Percentiles rank a stretch among this genome's conserved stretches.
These are phyloP conservation scores for Alternaria postmessia DNA, from an alignment of 2,329 filamentous ascomycete species.

Conservation along the genomic window DNA sequence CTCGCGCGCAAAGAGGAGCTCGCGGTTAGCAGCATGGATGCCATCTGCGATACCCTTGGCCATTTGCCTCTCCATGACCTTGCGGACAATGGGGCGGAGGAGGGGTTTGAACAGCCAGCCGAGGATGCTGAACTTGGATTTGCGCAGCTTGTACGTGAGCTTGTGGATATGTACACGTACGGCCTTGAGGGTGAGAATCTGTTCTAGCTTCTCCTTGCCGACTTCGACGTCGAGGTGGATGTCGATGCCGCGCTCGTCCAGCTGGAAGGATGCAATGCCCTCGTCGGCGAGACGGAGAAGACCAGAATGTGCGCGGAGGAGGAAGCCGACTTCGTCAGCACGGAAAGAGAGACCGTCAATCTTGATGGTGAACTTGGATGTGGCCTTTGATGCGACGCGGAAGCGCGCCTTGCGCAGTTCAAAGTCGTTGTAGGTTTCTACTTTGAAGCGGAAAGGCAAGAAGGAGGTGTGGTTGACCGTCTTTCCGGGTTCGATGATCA, in stretches of 20 bases:
- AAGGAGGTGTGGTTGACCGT: slow-evolving; percentile 89
- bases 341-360: slow-evolving; percentile 83
- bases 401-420: slow-evolving; percentile 82
- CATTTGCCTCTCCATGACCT: slow-evolving; percentile 80
- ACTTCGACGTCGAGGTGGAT: slow-evolving; percentile 86
- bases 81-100: slow-evolving; percentile 79
- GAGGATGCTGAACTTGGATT: slow-evolving; percentile 78
- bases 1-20: slow-evolving; percentile 86
- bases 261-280: slow-evolving; percentile 83
- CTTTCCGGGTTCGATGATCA: slow-evolving; percentile 86
- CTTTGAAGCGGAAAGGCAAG: slow-evolving; percentile 80
- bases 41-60: slow-evolving; percentile 73
- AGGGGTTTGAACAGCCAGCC: slow-evolving; percentile 87
- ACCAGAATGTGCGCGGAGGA: slow-evolving; percentile 80
- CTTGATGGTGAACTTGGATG: slow-evolving; percentile 78
- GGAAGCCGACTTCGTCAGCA: slow-evolving; percentile 89
- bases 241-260: slow-evolving; percentile 88
- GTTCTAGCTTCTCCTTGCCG: slow-evolving; percentile 77
- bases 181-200: slow-evolving; percentile 77
- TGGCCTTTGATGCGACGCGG: slow-evolving; percentile 71
- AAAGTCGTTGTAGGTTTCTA: slow-evolving; percentile 86
- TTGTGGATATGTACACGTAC: slow-evolving; percentile 87
- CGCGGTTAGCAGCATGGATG: slow-evolving; percentile 79
- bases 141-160: slow-evolving; percentile 77
- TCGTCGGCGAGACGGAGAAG: slow-evolving; percentile 79